Percentiles rank a stretch among this genome's conserved stretches.
phyloP scores from a whole-genome alignment of 1,284 basidiomycete genomes.

The Stygiomarasmius scandens region DNA sequence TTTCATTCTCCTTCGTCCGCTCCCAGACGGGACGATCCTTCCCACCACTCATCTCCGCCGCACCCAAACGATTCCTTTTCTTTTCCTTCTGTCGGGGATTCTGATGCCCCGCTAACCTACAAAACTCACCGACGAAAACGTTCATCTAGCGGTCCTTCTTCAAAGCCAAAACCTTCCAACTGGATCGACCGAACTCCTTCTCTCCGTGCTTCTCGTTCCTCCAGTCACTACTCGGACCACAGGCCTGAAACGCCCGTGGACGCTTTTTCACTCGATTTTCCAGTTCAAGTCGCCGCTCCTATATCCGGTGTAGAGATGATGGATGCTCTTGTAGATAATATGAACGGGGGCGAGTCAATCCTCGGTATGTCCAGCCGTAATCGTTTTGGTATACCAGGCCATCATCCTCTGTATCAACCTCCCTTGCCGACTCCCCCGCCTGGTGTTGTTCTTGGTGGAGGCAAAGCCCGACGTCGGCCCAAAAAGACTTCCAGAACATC shows the following conservation, averaged over 20 bases:
- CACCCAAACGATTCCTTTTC: constrained; percentile 7
- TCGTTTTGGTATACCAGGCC: constrained; percentile 52
- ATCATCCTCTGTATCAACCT: constrained; percentile 76
- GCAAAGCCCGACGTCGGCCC: constrained; percentile 44
- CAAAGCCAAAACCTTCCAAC: constrained; percentile 46
- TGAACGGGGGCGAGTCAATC: constrained; percentile 72
- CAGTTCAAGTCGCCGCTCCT: constrained; percentile 75
- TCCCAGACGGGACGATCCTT: neutral
- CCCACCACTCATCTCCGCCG: neutral
- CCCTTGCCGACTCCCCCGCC: constrained; percentile 80
- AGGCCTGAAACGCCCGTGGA: constrained; percentile 71
- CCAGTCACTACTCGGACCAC: constrained; percentile 61
- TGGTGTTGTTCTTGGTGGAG: constrained; percentile 71
- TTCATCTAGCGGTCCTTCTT: constrained; percentile 59
- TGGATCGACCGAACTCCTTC: constrained; percentile 37
- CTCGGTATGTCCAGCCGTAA: constrained; percentile 49
- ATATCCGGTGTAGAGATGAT: constrained; percentile 78
- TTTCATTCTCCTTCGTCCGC: constrained; percentile 4
- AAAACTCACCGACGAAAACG: constrained; percentile 46
- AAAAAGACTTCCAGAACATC: constrained; percentile 36
- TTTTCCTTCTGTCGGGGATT: constrained; percentile 12
- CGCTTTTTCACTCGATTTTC: constrained; percentile 49
- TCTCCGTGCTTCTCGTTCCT: constrained; percentile 67
- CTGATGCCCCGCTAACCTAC: constrained; percentile 21
- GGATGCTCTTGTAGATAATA: constrained; percentile 83